Base-by-base conservation (phyloP, 78 protist species). In the Monosiga brevicollis region DNA sequence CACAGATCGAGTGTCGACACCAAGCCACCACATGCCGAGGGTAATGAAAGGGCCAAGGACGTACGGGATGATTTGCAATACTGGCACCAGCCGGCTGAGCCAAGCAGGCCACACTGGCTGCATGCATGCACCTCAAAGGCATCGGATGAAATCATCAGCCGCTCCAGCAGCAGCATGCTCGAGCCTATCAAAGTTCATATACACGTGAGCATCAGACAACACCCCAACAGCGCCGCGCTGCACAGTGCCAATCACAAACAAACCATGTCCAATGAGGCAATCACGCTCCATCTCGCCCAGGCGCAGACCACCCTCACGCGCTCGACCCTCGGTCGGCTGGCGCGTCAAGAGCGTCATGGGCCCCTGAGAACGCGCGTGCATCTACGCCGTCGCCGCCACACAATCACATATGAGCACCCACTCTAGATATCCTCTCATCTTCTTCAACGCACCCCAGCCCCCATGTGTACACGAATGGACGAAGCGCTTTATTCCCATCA, bases 251-350 rank as follows among this genome's bases (percentile, higher is more conserved):
- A n/a, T n/a, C n/a, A n/a, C n/a, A n/a, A n/a, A 20, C 97, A n/a
- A n/a, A n/a, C n/a, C 99, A 84, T 94, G 90, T 29, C 95, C 99
- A 25, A 98, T 86, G 40, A 98, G 90, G 75, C 98, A 96, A 85
- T 97, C 99, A 35, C 98, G 78, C 73, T 94, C 99, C 99, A 98
- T 98, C 93, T 97, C 99, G 49, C 99, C 99, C 29, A 99, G 87
- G 3, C 99, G 95, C 43, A 98, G 92, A 29, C 99, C 99, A 37
- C 99, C 99, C 73, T 94, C 98, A 9, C 98, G 76, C 73, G 99
- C 80, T 34, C 99, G 91, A 70, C 99, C 99, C 82, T 99, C 99
- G 0, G 99, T 98, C 36, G 99, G 99, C 87, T 99, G 99, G 15
- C 99, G 89, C 6, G 99, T 99, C 71, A 99, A 90, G 70, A 92